Percentiles rank a stretch among this genome's conserved stretches.
Evolutionary conservation across 805 yeast genomes (phyloP).

Genomic region (Candida coleopterorum): DNA sequence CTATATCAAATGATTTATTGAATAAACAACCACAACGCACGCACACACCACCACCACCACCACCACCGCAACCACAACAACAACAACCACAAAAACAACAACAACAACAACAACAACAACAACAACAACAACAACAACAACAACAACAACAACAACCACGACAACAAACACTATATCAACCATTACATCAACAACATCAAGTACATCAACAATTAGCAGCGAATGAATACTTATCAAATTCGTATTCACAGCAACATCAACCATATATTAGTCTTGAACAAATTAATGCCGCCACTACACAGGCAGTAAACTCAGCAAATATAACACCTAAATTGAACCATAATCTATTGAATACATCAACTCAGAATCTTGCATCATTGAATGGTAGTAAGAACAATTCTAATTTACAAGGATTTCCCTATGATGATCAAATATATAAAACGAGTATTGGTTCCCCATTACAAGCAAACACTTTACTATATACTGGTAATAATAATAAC

Average conservation of each 20-base stretch:
- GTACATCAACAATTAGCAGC: slow-evolving; percentile 1
- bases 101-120: too few relatives aligned
- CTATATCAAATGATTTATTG: neutral
- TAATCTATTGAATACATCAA: neutral
- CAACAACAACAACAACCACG: too few relatives aligned
- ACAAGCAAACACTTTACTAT: slow-evolving; percentile 2
- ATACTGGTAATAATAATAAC: slow-evolving; percentile 4
- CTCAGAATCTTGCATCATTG: neutral
- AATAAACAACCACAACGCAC: neutral
- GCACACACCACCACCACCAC: too few relatives aligned
- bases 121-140: too few relatives aligned
- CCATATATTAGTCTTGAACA: slow-evolving; percentile 11
- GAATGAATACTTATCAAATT: slow-evolving; percentile 4
- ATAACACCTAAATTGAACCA: slow-evolving; percentile 6
- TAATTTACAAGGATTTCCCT: slow-evolving; percentile 15
- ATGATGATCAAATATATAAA: slow-evolving; percentile 16
- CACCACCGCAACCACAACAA: too few relatives aligned
- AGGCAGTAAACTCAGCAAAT: slow-evolving; percentile 3
- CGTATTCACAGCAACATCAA: slow-evolving; percentile 6
- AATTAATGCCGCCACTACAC: slow-evolving; percentile 9
- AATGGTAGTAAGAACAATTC: slow-evolving; percentile 1
- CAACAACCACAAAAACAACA: too few relatives aligned
- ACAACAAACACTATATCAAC: too few relatives aligned
- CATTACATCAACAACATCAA: neutral
- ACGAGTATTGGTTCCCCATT: slow-evolving; percentile 8